A percentile compares a stretch with the other conserved stretches of the same genome.
These are phyloP conservation scores for Gardenia jasminoides DNA, from an alignment of 257 asterid genomes.

Conservation along the genomic window DNA sequence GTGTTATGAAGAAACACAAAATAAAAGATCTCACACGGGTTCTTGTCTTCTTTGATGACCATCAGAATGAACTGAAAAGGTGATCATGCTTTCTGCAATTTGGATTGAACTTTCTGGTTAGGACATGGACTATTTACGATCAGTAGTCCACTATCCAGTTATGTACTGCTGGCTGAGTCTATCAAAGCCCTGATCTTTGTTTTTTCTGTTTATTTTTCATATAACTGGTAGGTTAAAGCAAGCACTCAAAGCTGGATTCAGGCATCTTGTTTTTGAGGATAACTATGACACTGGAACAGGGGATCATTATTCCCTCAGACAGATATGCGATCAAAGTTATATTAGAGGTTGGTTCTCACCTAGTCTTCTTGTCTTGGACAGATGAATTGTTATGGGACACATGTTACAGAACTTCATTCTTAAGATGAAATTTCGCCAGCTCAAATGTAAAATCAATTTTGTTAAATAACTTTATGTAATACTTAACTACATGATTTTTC, in stretches of 20 bases:
- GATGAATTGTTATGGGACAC: not conserved
- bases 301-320: slow-evolving; percentile 95
- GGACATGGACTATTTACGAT: not conserved
- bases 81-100: slow-evolving; percentile 18
- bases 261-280: slow-evolving; percentile 94
- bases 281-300: slow-evolving; percentile 99
- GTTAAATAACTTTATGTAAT: no score
- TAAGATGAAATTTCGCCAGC: no score
- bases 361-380: not conserved
- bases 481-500: no score
- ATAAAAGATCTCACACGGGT: slow-evolving; percentile 67
- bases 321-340: slow-evolving; percentile 91
- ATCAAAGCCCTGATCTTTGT: not conserved
- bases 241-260: slow-evolving; percentile 97
- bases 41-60: slow-evolving; percentile 95
- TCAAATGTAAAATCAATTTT: no score
- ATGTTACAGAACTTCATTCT: no score
- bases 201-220: not conserved
- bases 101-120: not conserved
- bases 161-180: not conserved
- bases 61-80: slow-evolving; percentile 97
- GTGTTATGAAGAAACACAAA: slow-evolving; percentile 67
- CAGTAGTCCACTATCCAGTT: not conserved
- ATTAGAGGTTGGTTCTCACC: slow-evolving; percentile 56
- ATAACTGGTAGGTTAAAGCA: slow-evolving; percentile 70